A percentile compares a stretch with the other conserved stretches of the same genome.
Evolutionary conservation across 192 early-diverging fungal species (phyloP).

Genomic region (Haplosporangium gracile): DNA sequence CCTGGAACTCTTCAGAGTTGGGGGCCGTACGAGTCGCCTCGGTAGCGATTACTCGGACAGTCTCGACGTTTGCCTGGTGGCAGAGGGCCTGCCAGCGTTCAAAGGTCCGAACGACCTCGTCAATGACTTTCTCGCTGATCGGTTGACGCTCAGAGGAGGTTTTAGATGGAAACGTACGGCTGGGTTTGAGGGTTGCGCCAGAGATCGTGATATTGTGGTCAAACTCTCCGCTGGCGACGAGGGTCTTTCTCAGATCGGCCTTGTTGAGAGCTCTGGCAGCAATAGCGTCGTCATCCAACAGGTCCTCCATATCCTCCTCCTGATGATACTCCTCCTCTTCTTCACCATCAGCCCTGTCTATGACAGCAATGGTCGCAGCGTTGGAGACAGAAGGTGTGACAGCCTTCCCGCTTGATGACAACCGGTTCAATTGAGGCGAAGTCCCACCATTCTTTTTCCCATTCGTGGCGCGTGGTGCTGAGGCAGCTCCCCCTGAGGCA

Average conservation of each 20-base stretch:
- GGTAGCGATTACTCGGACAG: constrained; percentile 66
- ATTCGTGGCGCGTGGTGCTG: background rate
- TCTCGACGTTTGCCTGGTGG: constrained; percentile 53
- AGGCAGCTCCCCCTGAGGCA: background rate
- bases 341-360: constrained; percentile 11
- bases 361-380: constrained; percentile 35
- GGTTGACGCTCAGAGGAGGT: constrained; percentile 29
- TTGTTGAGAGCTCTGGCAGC: background rate
- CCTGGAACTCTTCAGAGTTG: constrained; percentile 62
- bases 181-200: background rate
- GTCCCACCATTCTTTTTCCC: background rate
- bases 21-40: constrained; percentile 67
- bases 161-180: background rate
- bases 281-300: background rate
- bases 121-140: constrained; percentile 63
- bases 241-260: constrained; percentile 25
- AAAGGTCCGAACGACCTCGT: constrained; percentile 62
- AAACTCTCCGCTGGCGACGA: constrained; percentile 28
- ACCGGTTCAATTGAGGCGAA: background rate
- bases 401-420: background rate
- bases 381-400: constrained; percentile 43
- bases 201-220: constrained; percentile 11
- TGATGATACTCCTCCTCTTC: constrained; percentile 5
- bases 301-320: constrained; percentile 15
- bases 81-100: constrained; percentile 65